These are phyloP conservation scores for Cinnamomum chago DNA, from an alignment of 164 flowering plant species.

Conservation along the genomic window DNA sequence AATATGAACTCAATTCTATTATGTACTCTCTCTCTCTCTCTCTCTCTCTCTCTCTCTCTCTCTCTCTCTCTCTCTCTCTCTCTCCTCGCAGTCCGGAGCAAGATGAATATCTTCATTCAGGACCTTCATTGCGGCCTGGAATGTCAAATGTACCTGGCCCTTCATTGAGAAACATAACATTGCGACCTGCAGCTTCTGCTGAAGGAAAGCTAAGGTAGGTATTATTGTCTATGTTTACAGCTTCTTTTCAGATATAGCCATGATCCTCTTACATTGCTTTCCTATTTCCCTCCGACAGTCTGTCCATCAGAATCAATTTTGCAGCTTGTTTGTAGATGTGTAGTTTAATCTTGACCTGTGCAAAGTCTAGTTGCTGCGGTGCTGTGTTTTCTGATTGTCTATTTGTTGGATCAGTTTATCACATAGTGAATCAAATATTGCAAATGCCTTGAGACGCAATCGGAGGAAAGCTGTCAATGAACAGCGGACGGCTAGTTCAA, in stretches of 20 bases:
- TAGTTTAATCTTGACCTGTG: neutral
- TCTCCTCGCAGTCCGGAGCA: constrained; percentile 49
- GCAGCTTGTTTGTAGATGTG: neutral
- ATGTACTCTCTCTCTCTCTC: neutral
- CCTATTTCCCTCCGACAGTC: neutral
- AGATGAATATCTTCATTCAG: constrained; percentile 59
- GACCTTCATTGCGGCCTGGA: constrained; percentile 49
- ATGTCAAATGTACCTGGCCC: constrained; percentile 55
- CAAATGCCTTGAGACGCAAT: constrained; percentile 73
- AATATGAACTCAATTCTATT: neutral
- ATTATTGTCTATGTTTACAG: neutral
- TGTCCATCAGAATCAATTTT: constrained; percentile 3
- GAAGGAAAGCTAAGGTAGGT: constrained; percentile 70
- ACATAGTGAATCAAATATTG: constrained; percentile 91
- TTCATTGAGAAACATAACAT: constrained; percentile 52
- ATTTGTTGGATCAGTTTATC: constrained; percentile 55
- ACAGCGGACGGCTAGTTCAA: constrained; percentile 94
- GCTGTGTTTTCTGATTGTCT: constrained; percentile 2
- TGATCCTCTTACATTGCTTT: neutral
- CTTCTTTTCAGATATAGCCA: neutral
- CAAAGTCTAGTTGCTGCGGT: neutral
- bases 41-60: neutral
- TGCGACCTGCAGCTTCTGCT: constrained; percentile 44
- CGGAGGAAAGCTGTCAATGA: constrained; percentile 77
- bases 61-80: constrained; percentile 5